Evolutionary conservation across 2,329 filamentous ascomycete species (phyloP).

Genomic region (Epichloe bromicola): DNA sequence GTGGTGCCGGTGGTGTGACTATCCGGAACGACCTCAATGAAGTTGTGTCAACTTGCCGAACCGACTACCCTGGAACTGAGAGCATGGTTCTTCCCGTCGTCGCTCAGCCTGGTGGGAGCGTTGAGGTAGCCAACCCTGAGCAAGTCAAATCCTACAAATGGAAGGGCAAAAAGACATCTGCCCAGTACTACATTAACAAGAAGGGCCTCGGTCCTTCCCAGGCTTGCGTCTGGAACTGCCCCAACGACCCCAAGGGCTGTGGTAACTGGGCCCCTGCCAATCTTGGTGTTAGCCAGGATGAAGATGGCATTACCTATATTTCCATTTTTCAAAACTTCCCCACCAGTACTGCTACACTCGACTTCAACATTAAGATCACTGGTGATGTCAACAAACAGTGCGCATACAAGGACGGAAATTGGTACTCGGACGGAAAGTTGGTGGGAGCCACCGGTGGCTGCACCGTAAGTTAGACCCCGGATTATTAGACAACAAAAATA

Average conservation of each 20-base stretch:
- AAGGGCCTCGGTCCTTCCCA: conserved; percentile 51
- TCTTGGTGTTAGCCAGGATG: conserved; percentile 63
- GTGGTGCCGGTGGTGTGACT: conserved; percentile 55
- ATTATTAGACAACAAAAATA: not conserved
- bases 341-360: conserved; percentile 54
- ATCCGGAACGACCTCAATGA: conserved; percentile 61
- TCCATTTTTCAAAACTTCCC: conserved; percentile 77
- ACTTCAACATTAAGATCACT: conserved; percentile 66
- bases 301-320: conserved; percentile 56
- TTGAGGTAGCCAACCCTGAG: conserved; percentile 63
- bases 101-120: conserved; percentile 42
- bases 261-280: conserved; percentile 86
- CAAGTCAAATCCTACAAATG: conserved; percentile 64
- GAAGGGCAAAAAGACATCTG: conserved; percentile 62
- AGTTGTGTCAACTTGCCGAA: conserved; percentile 71
- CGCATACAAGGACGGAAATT: conserved; percentile 26
- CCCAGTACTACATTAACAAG: conserved; percentile 95
- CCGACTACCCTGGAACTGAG: conserved; percentile 91
- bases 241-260: conserved; percentile 34
- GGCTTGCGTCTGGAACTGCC: conserved; percentile 63
- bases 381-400: conserved; percentile 51
- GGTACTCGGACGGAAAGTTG: conserved; percentile 47
- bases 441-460: conserved; percentile 47
- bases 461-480: conserved; percentile 53
- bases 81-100: conserved; percentile 69